Conservation (phyloP, 352 stramenopile genomes). For the Phytophthora citrophthora region DNA sequence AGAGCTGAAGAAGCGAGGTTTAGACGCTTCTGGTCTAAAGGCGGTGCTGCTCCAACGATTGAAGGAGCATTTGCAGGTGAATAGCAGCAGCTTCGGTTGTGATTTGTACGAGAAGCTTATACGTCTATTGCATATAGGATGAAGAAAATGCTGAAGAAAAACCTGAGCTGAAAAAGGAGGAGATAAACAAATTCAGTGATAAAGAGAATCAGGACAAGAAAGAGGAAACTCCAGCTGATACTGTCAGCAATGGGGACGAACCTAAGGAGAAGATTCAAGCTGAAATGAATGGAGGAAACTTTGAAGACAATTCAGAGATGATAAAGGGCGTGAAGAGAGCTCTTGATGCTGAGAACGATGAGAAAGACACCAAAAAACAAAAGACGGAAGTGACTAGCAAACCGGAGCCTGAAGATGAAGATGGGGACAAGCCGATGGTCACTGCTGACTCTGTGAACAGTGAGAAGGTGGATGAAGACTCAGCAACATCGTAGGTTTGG, state of each 20-base stretch:
- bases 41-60: constrained; percentile 47
- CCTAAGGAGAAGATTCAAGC: background rate
- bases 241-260: background rate
- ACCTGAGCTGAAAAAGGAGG: background rate
- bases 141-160: constrained; percentile 2
- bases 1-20: constrained; percentile 46
- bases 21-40: constrained; percentile 52
- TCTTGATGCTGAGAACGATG: constrained; percentile 5
- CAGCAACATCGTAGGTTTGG: background rate
- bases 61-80: constrained; percentile 40
- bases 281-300: background rate
- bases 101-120: no score
- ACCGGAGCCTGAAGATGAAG: constrained; percentile 24
- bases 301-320: background rate
- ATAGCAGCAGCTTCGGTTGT: background rate
- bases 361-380: constrained; percentile 25
- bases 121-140: background rate
- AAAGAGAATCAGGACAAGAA: background rate
- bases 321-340: constrained; percentile 16
- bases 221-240: background rate
- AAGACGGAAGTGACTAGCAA: constrained; percentile 10
- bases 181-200: background rate
- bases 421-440: constrained; percentile 9
- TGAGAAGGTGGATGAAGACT: constrained; percentile 1
- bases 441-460: constrained; percentile 6